phyloP scores from a whole-genome alignment of 495 filamentous ascomycete species.

The Podospora anserina region DNA sequence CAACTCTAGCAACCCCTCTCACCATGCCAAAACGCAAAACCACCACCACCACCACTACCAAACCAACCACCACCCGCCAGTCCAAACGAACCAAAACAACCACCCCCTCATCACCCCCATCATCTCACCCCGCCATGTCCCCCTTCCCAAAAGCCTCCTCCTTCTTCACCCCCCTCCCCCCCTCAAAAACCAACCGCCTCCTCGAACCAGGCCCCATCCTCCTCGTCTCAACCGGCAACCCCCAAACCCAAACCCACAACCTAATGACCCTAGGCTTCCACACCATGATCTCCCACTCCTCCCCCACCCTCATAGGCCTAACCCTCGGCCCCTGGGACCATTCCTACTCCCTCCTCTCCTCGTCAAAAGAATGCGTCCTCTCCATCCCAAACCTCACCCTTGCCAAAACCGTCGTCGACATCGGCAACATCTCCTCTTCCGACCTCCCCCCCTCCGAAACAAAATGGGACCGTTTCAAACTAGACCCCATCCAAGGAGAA shows the following conservation, averaged over 20 bases:
- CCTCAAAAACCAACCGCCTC: background rate
- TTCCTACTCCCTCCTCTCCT: background rate
- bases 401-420: background rate
- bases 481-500: background rate
- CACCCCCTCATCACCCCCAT: background rate
- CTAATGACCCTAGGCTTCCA: background rate
- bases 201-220: slow-evolving; percentile 2
- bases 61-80: background rate
- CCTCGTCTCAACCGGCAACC: background rate
- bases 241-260: background rate
- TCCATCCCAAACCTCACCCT: background rate
- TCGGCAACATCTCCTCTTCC: background rate
- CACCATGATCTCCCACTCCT: background rate
- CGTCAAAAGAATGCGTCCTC: background rate
- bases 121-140: background rate
- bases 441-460: background rate
- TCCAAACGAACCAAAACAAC: background rate
- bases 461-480: background rate
- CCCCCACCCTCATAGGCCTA: background rate
- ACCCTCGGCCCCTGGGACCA: slow-evolving; percentile 1
- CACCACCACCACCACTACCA: background rate
- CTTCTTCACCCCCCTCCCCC: background rate
- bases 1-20: background rate
- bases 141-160: background rate
- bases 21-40: too few relatives aligned